phyloP scores from a whole-genome alignment of 2,329 filamentous ascomycete genomes.

The Boeremia lycopersici region DNA sequence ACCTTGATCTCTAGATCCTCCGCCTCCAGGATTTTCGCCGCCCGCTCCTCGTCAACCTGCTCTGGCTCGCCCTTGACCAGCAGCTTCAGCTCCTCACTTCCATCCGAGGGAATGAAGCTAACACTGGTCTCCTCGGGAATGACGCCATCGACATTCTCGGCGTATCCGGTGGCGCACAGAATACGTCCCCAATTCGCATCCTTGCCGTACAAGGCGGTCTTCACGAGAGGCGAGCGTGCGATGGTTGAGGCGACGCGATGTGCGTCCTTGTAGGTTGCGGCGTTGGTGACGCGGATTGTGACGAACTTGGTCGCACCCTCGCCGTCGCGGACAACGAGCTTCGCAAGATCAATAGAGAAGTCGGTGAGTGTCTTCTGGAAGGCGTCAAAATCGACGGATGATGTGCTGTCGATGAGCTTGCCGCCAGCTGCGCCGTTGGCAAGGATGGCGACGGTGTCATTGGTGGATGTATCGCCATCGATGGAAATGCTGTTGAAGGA shows the following conservation, averaged over 20 bases:
- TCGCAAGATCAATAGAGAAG: conserved; percentile 83
- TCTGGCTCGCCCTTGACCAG: conserved; percentile 82
- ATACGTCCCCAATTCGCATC: conserved; percentile 99
- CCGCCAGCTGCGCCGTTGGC: conserved; percentile 92
- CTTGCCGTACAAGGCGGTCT: conserved; percentile 94
- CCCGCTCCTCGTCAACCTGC: conserved; percentile 75
- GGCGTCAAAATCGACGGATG: conserved; percentile 68
- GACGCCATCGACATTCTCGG: conserved; percentile 68
- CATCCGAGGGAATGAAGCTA: conserved; percentile 78
- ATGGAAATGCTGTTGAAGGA: conserved; percentile 98
- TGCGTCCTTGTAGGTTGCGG: conserved; percentile 71
- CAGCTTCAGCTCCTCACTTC: conserved; percentile 76
- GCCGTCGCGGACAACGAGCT: conserved; percentile 93
- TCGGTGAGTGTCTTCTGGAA: conserved; percentile 74
- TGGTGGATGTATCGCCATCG: conserved; percentile 96
- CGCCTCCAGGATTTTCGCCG: conserved; percentile 76
- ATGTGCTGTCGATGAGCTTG: conserved; percentile 61
- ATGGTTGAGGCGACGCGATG: conserved; percentile 85
- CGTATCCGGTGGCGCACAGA: conserved; percentile 89
- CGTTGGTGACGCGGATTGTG: conserved; percentile 81
- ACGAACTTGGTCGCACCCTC: conserved; percentile 99
- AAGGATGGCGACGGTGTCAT: conserved; percentile 93
- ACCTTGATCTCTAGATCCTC: conserved; percentile 81
- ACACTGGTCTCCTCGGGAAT: conserved; percentile 74
- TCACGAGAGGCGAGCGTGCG: conserved; percentile 89